Base-by-base conservation (phyloP, 495 filamentous ascomycete genomes). In the Penicillium parvum region DNA sequence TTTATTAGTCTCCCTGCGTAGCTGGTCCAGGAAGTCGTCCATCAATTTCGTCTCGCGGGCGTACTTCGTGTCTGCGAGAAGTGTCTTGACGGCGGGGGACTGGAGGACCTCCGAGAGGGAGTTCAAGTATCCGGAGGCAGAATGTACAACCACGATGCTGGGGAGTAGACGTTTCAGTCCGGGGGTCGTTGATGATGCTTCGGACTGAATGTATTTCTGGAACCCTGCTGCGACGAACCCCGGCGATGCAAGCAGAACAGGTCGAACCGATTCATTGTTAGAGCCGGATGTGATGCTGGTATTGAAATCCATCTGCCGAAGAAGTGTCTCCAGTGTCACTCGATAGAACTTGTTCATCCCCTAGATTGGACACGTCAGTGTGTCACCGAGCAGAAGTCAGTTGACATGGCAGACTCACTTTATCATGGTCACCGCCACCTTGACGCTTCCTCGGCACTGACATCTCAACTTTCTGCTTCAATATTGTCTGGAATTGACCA, bases 381-480 rank as follows among this genome's bases (percentile, higher is more conserved):
- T 14, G n/a, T 7, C 6, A 15, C 2, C 16, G 28, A 15, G 1
- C 6, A 30, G 9, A 3, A 30, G 27, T 12, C 28, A 15, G n/a
- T 4, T 15, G 28, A 7, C n/a, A 21, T n/a, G 2, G 8, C 10
- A 44, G 21, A 66, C 60, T 36, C 34, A 73, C 76, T 60, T 79
- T 83, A 49, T 89, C 79, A 63, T 88, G 82, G 43, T 85, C 84
- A 10, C 45, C 72, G 51, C 47, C 73, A 61, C 35, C 73, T 57
- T 73, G 66, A 36, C 85, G 75, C 68, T 96, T 97, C 59, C 82
- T 78, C 10, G 92, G 88, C 20, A 97, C 79, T 1, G 77, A 73
- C 55, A 81, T 80, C 61, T 95, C 88, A n/a, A 97, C 77, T 39
- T 85, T 78, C 56, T 95, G 89, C 61, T 88, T 84, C 45, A 96